Evolutionary conservation across 805 yeast species (phyloP).

Genomic region (Zygotorulaspora sp.): DNA sequence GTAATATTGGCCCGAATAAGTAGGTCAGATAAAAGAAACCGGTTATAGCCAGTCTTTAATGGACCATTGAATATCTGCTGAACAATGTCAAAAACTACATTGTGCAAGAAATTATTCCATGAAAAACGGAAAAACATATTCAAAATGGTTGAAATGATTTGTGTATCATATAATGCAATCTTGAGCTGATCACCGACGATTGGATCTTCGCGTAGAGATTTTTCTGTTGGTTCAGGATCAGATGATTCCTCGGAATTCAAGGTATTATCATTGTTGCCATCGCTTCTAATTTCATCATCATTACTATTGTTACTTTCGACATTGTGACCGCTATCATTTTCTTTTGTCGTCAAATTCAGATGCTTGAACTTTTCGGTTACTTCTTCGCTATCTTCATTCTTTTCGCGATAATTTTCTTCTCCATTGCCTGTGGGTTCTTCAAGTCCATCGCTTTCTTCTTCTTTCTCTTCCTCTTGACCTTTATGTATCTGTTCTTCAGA

Average conservation of each 20-base stretch:
- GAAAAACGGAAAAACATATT: constrained; percentile 67
- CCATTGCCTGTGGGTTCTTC: not conserved
- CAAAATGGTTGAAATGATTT: constrained; percentile 55
- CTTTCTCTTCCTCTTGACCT: constrained; percentile 9
- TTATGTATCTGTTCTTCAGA: constrained; percentile 6
- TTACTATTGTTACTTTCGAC: constrained; percentile 5
- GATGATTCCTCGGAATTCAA: constrained; percentile 22
- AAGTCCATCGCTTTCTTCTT: constrained; percentile 14
- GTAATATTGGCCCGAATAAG: constrained; percentile 59
- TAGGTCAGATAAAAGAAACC: constrained; percentile 55
- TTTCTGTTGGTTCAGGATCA: constrained; percentile 35
- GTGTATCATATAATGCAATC: constrained; percentile 60
- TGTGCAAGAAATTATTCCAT: constrained; percentile 82
- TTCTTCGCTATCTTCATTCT: constrained; percentile 13
- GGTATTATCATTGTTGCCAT: constrained; percentile 11
- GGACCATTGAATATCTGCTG: constrained; percentile 79
- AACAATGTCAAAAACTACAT: constrained; percentile 77
- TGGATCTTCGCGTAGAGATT: constrained; percentile 47
- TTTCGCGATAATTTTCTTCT: not conserved
- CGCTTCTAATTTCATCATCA: constrained; percentile 3
- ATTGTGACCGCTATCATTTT: not conserved
- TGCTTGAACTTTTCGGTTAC: constrained; percentile 7
- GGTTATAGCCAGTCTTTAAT: constrained; percentile 67
- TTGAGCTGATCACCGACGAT: constrained; percentile 71
- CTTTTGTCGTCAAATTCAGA: constrained; percentile 2